Conservation (phyloP, 495 filamentous ascomycete genomes). For the Aspergillus biplanus region DNA sequence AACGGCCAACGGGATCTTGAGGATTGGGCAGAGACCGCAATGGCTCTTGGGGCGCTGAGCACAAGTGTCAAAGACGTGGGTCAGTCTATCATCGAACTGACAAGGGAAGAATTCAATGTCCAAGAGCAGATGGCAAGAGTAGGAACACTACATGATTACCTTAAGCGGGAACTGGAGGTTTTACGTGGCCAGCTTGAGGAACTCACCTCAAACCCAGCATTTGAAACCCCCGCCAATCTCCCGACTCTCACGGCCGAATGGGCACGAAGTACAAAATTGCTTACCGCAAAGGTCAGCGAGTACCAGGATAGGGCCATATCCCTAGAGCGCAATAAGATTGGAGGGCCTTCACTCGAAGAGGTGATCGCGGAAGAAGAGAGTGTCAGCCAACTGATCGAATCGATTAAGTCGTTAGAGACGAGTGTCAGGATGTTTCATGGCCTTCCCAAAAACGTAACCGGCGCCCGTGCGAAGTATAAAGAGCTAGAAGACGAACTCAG, state of each 20-base stretch:
- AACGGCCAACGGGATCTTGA: slow-evolving; percentile 37
- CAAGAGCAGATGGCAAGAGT: slow-evolving; percentile 54
- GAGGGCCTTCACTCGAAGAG: slow-evolving; percentile 52
- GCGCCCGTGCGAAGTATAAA: slow-evolving; percentile 68
- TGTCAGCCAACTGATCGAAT: slow-evolving; percentile 34
- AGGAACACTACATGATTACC: slow-evolving; percentile 56
- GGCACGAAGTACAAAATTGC: slow-evolving; percentile 61
- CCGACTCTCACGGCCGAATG: slow-evolving; percentile 64
- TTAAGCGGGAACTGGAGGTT: slow-evolving; percentile 42
- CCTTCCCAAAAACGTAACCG: slow-evolving; percentile 68
- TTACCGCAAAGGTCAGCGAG: slow-evolving; percentile 60
- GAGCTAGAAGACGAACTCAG: slow-evolving; percentile 62
- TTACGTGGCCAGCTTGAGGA: slow-evolving; percentile 42
- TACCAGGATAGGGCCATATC: slow-evolving; percentile 55
- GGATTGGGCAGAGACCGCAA: slow-evolving; percentile 44
- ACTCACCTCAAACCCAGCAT: slow-evolving; percentile 49
- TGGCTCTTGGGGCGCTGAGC: slow-evolving; percentile 37
- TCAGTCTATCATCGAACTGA: slow-evolving; percentile 47
- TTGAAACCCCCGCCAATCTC: slow-evolving; percentile 53
- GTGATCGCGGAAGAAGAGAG: slow-evolving; percentile 53
- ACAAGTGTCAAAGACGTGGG: slow-evolving; percentile 40
- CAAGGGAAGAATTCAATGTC: slow-evolving; percentile 44
- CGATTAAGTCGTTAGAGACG: slow-evolving; percentile 54
- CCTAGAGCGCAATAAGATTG: slow-evolving; percentile 40
- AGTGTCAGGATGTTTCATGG: slow-evolving; percentile 64